Percentiles rank a stretch among this genome's conserved stretches.
Evolutionary conservation across 2,329 filamentous ascomycete species (phyloP).

Genomic region (Colletotrichum horii): DNA sequence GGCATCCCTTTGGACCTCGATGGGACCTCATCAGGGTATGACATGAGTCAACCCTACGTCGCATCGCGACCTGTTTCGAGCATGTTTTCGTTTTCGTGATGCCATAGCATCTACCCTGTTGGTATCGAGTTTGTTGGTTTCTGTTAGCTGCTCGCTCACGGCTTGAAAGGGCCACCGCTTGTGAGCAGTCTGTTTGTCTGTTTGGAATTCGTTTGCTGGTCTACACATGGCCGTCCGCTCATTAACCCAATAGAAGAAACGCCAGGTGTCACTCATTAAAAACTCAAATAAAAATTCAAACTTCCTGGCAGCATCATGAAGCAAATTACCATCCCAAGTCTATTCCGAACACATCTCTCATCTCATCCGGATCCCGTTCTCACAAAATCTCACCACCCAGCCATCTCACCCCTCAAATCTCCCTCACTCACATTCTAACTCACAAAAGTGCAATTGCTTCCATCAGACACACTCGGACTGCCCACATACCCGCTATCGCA

Average conservation of each 20-base stretch:
- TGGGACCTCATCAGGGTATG: background rate
- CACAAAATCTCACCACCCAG: background rate
- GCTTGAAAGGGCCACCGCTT: background rate
- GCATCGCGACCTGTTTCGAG: background rate
- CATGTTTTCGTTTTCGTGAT: background rate
- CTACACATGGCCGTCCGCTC: background rate
- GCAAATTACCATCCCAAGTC: background rate
- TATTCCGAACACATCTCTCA: background rate
- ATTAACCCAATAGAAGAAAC: background rate
- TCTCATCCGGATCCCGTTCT: background rate
- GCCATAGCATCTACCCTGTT: background rate
- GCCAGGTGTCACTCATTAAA: background rate
- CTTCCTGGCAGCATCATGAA: background rate
- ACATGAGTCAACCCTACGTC: background rate
- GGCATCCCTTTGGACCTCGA: background rate
- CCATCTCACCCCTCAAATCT: background rate
- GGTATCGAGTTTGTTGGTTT: background rate
- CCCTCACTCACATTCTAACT: too few relatives aligned
- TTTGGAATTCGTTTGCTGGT: background rate
- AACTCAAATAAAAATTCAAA: background rate
- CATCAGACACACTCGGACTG: background rate
- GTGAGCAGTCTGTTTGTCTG: background rate
- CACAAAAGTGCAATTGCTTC: constrained; percentile 5
- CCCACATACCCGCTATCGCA: constrained; percentile 21
- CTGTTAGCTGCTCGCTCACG: background rate